Base-by-base conservation (phyloP, 352 stramenopile species). In the Phytophthora parvispora region DNA sequence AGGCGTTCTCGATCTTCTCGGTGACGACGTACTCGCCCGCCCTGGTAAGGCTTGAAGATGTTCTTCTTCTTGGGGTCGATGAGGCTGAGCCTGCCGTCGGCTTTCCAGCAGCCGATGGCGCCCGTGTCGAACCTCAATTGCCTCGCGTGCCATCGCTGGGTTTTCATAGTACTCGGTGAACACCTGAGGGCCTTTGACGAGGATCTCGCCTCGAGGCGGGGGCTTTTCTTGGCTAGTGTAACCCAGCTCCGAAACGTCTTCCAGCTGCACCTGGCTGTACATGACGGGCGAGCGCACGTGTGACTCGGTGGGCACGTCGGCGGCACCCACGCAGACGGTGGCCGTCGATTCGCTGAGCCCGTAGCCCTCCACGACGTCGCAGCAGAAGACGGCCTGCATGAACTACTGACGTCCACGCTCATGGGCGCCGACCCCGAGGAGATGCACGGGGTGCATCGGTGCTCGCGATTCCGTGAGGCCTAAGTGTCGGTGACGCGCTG, bases 1-100 rank as follows among this genome's bases (percentile, higher is more conserved):
- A 98, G 3, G 93, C 82, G 78, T 98, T 97, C 72, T 99, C 97
- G 69, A 99, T 97, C 83, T 98, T 98, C 80, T 99, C 97, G 15
- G 96, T 77, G 0, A 95, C 95, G 12, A 99, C 86, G 76, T 99
- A 99, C 78, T 99, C 97, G 42, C 95, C 97, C 7, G 87, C 75
- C 10, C n/a, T n/a, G n/a, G n/a, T n/a, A n/a, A n/a, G 97, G 78
- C 76, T 97, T 97, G 82, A 97, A 97, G 74, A 97, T 94, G 81
- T 97, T 97, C 74, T 97, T 95, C 81, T 93, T 94, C 81, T 93
- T 94, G 47, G 86, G 81, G 64, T 94, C 88, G 28, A 94, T 86
- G 60, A 98, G 95, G 54, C 85, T 87, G 32, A 98, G 69, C 55
- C 83, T 94, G 32, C 91, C 92, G 63, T 98, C 83, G 6, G 87